phyloP scores from a whole-genome alignment of 306 rosid genomes.

The Ceratonia siliqua region DNA sequence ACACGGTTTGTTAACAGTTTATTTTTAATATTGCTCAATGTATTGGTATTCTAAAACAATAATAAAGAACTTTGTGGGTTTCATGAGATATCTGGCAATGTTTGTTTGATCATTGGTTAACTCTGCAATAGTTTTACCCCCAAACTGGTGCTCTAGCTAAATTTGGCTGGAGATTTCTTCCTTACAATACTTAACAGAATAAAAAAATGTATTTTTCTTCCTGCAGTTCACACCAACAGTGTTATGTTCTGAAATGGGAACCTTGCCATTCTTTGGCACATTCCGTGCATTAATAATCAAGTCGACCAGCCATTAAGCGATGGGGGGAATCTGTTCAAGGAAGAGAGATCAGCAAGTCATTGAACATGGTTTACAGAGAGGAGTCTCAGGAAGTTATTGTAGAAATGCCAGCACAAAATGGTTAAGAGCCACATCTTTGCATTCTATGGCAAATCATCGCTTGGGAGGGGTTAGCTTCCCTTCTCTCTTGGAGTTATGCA shows the following conservation, averaged over 20 bases:
- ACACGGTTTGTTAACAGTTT: background rate
- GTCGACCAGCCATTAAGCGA: constrained; percentile 16
- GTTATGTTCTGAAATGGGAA: constrained; percentile 27
- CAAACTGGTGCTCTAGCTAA: background rate
- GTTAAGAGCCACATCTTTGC: constrained; percentile 45
- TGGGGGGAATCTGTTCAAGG: constrained; percentile 78
- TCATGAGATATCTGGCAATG: background rate
- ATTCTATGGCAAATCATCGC: constrained; percentile 35
- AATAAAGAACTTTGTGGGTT: background rate
- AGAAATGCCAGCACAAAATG: constrained; percentile 61
- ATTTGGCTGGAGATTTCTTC: background rate
- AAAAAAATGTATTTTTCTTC: background rate
- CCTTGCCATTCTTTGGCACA: constrained; percentile 10
- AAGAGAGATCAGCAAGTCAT: constrained; percentile 60
- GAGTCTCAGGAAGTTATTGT: constrained; percentile 44
- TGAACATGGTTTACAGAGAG: constrained; percentile 41
- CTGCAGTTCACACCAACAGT: constrained; percentile 32
- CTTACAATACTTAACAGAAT: background rate
- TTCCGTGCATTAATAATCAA: constrained; percentile 2
- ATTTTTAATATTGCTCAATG: background rate
- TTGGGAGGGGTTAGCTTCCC: constrained; percentile 51
- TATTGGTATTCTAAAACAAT: background rate
- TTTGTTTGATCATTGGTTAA: constrained; percentile 21
- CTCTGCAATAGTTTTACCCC: background rate
- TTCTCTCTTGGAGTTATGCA: constrained; percentile 65